Evolutionary conservation across 495 filamentous ascomycete genomes (phyloP).

Genomic region (Cudoniella acicularis): DNA sequence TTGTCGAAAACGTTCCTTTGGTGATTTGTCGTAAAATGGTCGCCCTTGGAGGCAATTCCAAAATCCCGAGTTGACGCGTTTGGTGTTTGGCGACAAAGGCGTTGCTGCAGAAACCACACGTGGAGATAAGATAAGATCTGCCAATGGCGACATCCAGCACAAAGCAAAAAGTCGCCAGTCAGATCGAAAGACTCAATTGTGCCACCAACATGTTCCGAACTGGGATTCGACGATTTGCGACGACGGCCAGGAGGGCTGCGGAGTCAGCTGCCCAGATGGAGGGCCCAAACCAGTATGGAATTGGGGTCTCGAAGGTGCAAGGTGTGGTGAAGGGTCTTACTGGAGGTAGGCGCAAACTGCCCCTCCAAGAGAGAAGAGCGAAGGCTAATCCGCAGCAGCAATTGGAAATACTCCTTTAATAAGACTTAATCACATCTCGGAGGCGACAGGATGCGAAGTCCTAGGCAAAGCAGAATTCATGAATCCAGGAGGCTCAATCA

Average conservation of each 20-base stretch:
- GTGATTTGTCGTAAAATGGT: not conserved
- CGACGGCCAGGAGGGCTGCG: constrained; percentile 48
- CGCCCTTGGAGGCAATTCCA: not conserved
- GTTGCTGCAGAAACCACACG: not conserved
- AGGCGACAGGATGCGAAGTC: constrained; percentile 89
- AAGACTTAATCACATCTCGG: constrained; percentile 79
- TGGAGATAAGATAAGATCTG: not conserved
- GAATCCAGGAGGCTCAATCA: constrained; percentile 94
- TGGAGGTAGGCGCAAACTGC: constrained; percentile 72
- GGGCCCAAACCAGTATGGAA: constrained; percentile 52
- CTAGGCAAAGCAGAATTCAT: constrained; percentile 98
- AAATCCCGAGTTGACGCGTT: not conserved
- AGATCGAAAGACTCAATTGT: not conserved
- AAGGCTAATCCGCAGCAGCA: constrained; percentile 32
- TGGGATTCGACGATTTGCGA: constrained; percentile 52
- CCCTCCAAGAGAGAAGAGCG: constrained; percentile 9
- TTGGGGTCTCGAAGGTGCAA: constrained; percentile 76
- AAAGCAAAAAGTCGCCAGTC: not conserved
- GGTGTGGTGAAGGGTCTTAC: constrained; percentile 78
- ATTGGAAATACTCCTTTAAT: constrained; percentile 98
- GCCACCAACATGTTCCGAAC: constrained; percentile 50
- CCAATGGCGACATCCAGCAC: not conserved
- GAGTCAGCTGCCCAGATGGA: constrained; percentile 40
- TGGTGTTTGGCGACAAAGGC: not conserved
- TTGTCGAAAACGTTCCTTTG: too few species aligned